These are phyloP conservation scores for Casuarina cunninghamiana DNA, from an alignment of 306 rosid genomes.

Conservation along the genomic window DNA sequence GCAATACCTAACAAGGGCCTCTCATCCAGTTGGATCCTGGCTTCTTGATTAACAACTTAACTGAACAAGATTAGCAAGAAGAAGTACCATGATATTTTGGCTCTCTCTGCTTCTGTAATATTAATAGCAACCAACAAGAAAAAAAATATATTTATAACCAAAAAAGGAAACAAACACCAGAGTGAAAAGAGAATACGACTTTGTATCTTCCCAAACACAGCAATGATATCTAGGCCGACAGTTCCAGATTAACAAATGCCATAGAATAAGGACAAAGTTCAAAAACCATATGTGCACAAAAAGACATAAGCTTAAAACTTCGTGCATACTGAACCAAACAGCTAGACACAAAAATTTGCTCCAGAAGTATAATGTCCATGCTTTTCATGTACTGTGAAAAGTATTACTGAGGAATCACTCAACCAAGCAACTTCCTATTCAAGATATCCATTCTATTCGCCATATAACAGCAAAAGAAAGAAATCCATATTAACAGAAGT, in stretches of 20 bases:
- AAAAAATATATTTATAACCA: no score
- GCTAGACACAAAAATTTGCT: neutral
- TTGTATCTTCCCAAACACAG: no score
- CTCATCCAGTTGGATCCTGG: no score
- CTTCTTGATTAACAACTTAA: no score
- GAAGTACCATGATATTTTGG: no score
- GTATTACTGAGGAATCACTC: neutral
- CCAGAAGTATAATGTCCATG: conserved; percentile 2
- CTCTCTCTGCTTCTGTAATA: no score
- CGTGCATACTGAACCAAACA: neutral
- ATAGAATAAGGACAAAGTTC: conserved; percentile 9
- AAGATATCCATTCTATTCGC: conserved; percentile 1
- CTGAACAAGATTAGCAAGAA: no score
- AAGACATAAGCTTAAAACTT: conserved; percentile 16
- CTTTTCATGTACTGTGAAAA: neutral
- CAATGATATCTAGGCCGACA: no score
- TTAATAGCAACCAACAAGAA: no score
- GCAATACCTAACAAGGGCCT: no score
- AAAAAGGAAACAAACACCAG: no score
- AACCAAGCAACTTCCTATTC: neutral
- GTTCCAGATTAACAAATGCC: neutral
- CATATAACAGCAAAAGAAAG: conserved; percentile 1
- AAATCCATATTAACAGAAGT: conserved; percentile 6
- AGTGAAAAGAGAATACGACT: no score
- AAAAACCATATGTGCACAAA: conserved; percentile 7